phyloP scores from a whole-genome alignment of 2,329 filamentous ascomycete genomes.

The Chaetomium strumarium region DNA sequence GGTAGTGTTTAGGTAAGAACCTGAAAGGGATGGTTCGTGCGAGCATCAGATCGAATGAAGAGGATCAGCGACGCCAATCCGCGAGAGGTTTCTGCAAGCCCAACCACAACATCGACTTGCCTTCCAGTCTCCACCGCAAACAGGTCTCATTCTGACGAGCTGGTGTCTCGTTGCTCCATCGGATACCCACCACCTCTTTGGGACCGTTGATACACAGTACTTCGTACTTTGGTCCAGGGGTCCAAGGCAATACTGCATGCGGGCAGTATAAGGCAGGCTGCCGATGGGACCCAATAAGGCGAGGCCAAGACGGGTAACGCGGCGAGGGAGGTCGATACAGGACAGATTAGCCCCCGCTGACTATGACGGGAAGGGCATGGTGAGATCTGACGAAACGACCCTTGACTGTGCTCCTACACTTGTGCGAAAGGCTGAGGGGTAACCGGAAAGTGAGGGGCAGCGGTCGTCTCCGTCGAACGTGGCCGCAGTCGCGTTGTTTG shows the following conservation, averaged over 20 bases:
- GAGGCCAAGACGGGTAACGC: no score
- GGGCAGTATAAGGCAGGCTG: no score
- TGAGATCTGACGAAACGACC: no score
- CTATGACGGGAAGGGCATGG: no score
- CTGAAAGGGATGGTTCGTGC: neutral
- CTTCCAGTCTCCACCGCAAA: neutral
- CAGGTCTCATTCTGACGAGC: neutral
- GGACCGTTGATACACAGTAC: no score
- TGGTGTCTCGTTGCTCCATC: neutral
- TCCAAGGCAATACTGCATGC: no score
- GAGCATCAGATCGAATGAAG: neutral
- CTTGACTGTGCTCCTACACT: no score
- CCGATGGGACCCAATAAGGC: no score
- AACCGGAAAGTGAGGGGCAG: neutral
- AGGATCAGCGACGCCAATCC: neutral
- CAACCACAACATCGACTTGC: conserved; percentile 4
- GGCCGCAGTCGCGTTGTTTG: neutral
- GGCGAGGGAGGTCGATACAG: no score
- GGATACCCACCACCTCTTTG: conserved; percentile 1
- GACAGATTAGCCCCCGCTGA: no score
- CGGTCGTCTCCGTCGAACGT: neutral
- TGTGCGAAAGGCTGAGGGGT: neutral
- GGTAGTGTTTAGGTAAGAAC: neutral
- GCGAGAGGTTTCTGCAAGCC: neutral
- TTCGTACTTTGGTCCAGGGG: no score